Conservation (phyloP, 176 grass and related monocot species). For the Canna indica region DNA sequence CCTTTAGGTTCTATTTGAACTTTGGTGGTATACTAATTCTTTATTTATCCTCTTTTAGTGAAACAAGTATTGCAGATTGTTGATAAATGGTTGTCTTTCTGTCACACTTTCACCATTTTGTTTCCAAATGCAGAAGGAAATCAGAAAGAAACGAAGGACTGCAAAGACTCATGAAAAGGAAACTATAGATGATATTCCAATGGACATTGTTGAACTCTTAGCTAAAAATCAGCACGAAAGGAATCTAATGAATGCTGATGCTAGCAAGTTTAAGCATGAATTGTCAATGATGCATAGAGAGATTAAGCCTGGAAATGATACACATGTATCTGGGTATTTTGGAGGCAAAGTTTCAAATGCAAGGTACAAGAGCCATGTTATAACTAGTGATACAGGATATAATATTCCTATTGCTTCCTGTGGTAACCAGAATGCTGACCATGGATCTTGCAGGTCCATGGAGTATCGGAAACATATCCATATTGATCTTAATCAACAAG, state of each 20-base stretch:
- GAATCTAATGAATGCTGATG: constrained; percentile 21
- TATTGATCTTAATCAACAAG: constrained; percentile 12
- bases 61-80: neutral
- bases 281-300: constrained; percentile 10
- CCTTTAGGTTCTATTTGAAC: neutral
- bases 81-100: neutral
- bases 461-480: neutral
- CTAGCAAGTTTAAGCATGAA: constrained; percentile 8
- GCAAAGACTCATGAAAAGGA: constrained; percentile 21
- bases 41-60: neutral
- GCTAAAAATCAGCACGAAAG: constrained; percentile 49
- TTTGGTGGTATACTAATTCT: neutral
- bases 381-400: constrained; percentile 20
- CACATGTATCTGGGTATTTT: constrained; percentile 13
- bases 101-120: neutral
- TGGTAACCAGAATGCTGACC: constrained; percentile 8
- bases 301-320: constrained; percentile 25
- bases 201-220: constrained; percentile 88
- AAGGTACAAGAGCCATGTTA: constrained; percentile 12
- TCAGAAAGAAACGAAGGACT: constrained; percentile 9
- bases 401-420: constrained; percentile 15
- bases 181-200: constrained; percentile 56
- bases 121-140: constrained; percentile 25
- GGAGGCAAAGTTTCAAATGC: constrained; percentile 21
- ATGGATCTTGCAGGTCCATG: constrained; percentile 10